A percentile compares a stretch with the other conserved stretches of the same genome.
These are phyloP conservation scores for Solanum clarkiae DNA, from an alignment of 257 asterid genomes.

Conservation along the genomic window DNA sequence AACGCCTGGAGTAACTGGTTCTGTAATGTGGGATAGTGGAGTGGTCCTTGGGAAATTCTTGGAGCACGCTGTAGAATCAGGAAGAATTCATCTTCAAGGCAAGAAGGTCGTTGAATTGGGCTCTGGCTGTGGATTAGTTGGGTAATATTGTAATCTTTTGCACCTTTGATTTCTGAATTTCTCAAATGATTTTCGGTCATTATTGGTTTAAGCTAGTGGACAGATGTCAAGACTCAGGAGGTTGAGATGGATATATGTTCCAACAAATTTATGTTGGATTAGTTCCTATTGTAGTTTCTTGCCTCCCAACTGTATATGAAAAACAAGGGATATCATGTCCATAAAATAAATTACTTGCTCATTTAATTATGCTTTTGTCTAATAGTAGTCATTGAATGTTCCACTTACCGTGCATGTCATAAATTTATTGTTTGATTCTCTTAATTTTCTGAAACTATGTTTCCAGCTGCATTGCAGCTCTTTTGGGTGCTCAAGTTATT, in stretches of 20 bases:
- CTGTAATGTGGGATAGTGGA: constrained; percentile 99
- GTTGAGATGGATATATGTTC: neutral
- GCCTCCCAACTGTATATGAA: neutral
- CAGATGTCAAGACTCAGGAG: neutral
- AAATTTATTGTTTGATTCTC: neutral
- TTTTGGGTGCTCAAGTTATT: constrained; percentile 73
- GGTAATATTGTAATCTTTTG: constrained; percentile 28
- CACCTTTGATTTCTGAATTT: neutral
- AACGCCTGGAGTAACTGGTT: constrained; percentile 88
- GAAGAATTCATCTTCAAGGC: constrained; percentile 41
- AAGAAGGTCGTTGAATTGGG: constrained; percentile 85
- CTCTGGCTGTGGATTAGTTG: constrained; percentile 93
- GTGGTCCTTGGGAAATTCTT: constrained; percentile 75
- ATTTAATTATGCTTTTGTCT: neutral
- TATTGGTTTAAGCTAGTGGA: neutral
- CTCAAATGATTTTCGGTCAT: neutral
- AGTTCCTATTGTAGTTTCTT: neutral
- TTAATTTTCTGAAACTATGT: constrained; percentile 1
- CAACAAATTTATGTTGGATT: neutral
- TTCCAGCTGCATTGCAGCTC: constrained; percentile 79
- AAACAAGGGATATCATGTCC: neutral
- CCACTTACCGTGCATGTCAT: neutral
- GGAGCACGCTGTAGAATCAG: constrained; percentile 77
- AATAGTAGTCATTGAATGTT: neutral
- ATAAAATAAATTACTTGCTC: neutral